phyloP scores from a whole-genome alignment of 768 basidiomycete genomes.

The Serendipita sp. region DNA sequence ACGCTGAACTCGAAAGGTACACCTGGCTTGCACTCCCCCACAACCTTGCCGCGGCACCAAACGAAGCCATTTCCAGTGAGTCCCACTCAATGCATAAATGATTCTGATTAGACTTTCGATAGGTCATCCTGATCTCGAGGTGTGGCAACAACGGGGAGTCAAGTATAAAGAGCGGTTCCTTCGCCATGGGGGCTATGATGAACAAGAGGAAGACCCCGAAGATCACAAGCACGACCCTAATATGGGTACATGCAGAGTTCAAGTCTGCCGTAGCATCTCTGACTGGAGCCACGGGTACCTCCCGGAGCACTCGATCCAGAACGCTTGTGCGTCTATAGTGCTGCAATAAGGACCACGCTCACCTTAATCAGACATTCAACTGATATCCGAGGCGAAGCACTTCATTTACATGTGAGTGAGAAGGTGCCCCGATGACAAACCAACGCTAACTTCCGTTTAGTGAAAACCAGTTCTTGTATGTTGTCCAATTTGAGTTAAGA shows the following conservation, averaged over 20 bases:
- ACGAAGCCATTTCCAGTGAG: constrained; percentile 49
- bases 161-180: constrained; percentile 5
- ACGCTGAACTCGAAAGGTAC: constrained; percentile 17
- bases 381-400: constrained; percentile 74
- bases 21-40: constrained; percentile 73
- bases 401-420: constrained; percentile 75
- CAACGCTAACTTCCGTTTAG: constrained; percentile 16
- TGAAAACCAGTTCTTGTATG: constrained; percentile 74
- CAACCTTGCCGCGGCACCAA: constrained; percentile 39
- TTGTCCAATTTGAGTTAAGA: background rate
- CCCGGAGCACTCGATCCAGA: constrained; percentile 81
- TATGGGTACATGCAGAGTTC: constrained; percentile 44
- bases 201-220: constrained; percentile 16
- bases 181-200: constrained; percentile 11
- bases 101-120: background rate
- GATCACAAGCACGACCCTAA: constrained; percentile 27
- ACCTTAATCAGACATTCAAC: constrained; percentile 37
- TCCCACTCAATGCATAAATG: constrained; percentile 1
- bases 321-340: constrained; percentile 50
- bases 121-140: constrained; percentile 53
- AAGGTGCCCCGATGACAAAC: background rate
- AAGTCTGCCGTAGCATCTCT: constrained; percentile 69
- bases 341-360: background rate
- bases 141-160: constrained; percentile 35
- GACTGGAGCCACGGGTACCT: constrained; percentile 94